Evolutionary conservation across 2,329 filamentous ascomycete species (phyloP), one percentile per base, ranked within the genome.

Genomic region (Colletotrichum tamarilloi): DNA sequence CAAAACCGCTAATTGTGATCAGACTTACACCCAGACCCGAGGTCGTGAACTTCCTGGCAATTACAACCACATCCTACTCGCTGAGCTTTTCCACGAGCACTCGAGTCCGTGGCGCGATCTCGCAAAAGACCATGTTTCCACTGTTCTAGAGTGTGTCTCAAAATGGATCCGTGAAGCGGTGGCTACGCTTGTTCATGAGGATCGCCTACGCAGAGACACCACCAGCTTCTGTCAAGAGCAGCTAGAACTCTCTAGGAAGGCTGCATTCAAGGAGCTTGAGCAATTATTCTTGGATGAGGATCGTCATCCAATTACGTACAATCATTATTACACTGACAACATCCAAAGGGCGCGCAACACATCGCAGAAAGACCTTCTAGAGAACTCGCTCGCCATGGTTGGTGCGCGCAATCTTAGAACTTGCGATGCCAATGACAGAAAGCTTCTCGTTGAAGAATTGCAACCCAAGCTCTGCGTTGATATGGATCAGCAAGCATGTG

Each of bases 31-130:
- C 4, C 2, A 67, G 1, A 72, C 63, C 24, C 30, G 67, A 6
- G 73, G 73, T 1, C 81, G 86, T 5, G 92, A 93, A 77, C 80
- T 93, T 0, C 88, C 89, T 0, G 90, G 91, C 0, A 89, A 84
- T 0, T 92, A 90, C 79, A 91, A 91, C 72, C 87, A 91, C 0
- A 78, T 90, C 66, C 81, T 93, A 11, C 85, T 93, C 0, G 82
- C 83, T 0, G 87, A 92, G 26, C 78, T 94, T 0, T 93, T 93
- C 77, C 81, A 81, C 24, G 86, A 91, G 58, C 90, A 93, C 70
- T 90, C 86, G 0, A 67, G 76, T 7, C 87, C 86, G 0, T 93
- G 90, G 92, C 70, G 59, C 2, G 4, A 38, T 0, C 59, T 73
- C 7, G 59, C 70, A 3, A 59, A 65, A 19, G 14, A 35, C 1